A percentile compares a stretch with the other conserved stretches of the same genome.
These are phyloP conservation scores for Malus domestica DNA, from an alignment of 306 rosid species.

Conservation along the genomic window DNA sequence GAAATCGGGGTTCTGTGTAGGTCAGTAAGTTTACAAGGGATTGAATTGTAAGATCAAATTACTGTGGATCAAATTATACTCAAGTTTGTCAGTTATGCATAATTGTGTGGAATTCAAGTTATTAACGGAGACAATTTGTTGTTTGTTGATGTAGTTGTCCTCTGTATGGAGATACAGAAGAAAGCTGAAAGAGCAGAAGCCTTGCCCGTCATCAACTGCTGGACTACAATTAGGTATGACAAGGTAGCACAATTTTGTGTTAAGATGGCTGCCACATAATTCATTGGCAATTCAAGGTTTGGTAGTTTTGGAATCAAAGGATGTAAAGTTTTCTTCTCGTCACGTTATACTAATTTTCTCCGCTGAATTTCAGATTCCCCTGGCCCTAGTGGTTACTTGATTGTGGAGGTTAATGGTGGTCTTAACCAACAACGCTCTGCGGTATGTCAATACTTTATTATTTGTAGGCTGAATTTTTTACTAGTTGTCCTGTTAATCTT, in stretches of 20 bases:
- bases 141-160: constrained; percentile 51
- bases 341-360: neutral
- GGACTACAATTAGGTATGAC: constrained; percentile 53
- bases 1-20: neutral
- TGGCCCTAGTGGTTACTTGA: constrained; percentile 57
- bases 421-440: constrained; percentile 98
- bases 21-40: too few relatives aligned
- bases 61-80: too few relatives aligned
- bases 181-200: constrained; percentile 71
- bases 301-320: neutral
- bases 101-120: too few relatives aligned
- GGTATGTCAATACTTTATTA: constrained; percentile 30
- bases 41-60: too few relatives aligned
- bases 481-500: neutral
- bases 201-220: constrained; percentile 65
- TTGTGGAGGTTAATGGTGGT: constrained; percentile 96
- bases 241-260: neutral
- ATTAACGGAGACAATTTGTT: neutral
- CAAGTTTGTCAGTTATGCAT: too few relatives aligned
- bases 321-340: neutral
- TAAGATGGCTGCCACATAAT: neutral
- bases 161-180: constrained; percentile 86
- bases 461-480: neutral
- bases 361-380: constrained; percentile 47
- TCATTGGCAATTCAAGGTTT: neutral